These are phyloP conservation scores for Metroxylon sagu DNA, from an alignment of 176 grass and related monocot genomes.

Conservation along the genomic window DNA sequence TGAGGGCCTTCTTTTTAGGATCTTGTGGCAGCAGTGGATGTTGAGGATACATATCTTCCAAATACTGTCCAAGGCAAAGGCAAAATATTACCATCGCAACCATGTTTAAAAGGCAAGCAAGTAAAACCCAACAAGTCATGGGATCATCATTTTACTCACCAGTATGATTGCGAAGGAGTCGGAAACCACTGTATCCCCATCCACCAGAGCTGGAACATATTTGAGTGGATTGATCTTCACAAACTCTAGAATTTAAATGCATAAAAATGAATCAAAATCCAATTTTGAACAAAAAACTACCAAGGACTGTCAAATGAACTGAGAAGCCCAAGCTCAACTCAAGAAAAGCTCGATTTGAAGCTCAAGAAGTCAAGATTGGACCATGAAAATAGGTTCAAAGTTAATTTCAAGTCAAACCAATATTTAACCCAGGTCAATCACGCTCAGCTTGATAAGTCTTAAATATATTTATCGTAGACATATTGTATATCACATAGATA, in stretches of 20 bases:
- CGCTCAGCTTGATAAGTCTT: too few species aligned
- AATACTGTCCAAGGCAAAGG: slow-evolving; percentile 45
- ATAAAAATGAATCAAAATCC: not conserved
- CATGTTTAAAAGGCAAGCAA: not conserved
- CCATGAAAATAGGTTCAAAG: too few species aligned
- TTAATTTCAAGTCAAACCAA: too few species aligned
- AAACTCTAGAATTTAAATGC: slow-evolving; percentile 44
- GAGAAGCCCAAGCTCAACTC: too few species aligned
- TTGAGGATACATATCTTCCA: slow-evolving; percentile 83
- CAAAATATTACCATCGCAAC: not conserved
- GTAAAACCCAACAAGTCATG: too few species aligned
- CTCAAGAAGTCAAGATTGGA: too few species aligned
- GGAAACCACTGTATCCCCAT: slow-evolving; percentile 53
- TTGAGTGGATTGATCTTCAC: slow-evolving; percentile 85
- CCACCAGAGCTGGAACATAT: slow-evolving; percentile 68
- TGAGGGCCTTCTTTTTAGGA: slow-evolving; percentile 67
- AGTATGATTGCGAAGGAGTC: slow-evolving; percentile 82
- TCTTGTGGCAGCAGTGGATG: slow-evolving; percentile 58
- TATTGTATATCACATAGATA: too few species aligned
- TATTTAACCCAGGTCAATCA: too few species aligned
- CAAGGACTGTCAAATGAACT: too few species aligned
- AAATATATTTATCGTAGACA: too few species aligned
- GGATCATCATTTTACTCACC: slow-evolving; percentile 18
- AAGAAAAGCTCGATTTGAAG: too few species aligned
- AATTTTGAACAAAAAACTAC: not conserved